Conservation (phyloP, 169 alveolate genomes). For the Cystoisospora suis region DNA sequence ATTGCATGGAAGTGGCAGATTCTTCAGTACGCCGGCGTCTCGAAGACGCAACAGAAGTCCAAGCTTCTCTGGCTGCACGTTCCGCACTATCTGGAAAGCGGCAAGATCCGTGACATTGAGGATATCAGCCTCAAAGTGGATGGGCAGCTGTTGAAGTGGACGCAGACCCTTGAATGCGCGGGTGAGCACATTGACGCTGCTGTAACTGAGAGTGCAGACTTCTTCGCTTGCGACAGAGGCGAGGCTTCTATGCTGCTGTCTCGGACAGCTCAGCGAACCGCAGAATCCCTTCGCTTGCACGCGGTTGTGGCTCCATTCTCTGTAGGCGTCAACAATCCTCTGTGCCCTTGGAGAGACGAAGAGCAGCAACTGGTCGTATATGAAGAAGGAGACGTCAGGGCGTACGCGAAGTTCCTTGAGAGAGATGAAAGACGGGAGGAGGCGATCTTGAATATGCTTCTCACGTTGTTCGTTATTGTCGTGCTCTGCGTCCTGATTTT, state of each 20-base stretch:
- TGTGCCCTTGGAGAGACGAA: constrained; percentile 32
- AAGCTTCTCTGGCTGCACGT: constrained; percentile 15
- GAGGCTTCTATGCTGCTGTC: neutral
- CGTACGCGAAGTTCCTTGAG: constrained; percentile 22
- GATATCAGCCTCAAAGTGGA: neutral
- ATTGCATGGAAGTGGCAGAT: constrained; percentile 29
- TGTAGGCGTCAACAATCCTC: neutral
- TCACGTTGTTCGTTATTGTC: constrained; percentile 45
- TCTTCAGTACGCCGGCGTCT: constrained; percentile 28
- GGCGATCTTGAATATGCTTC: constrained; percentile 17
- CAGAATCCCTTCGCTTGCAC: too few relatives aligned
- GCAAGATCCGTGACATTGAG: constrained; percentile 26
- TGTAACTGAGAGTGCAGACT: too few relatives aligned
- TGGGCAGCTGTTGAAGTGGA: constrained; percentile 2
- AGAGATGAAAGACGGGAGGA: constrained; percentile 22
- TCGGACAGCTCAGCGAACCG: too few relatives aligned
- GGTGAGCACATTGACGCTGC: too few relatives aligned
- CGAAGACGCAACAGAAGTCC: neutral
- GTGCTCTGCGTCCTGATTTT: constrained; percentile 71
- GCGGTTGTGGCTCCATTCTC: too few relatives aligned
- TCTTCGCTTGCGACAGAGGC: neutral
- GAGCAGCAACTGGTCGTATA: constrained; percentile 19
- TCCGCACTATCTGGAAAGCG: neutral
- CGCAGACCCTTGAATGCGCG: neutral
- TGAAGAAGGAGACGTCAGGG: neutral